phyloP scores from a whole-genome alignment of 306 rosid genomes.

The Cyclanthera cordifolia region DNA sequence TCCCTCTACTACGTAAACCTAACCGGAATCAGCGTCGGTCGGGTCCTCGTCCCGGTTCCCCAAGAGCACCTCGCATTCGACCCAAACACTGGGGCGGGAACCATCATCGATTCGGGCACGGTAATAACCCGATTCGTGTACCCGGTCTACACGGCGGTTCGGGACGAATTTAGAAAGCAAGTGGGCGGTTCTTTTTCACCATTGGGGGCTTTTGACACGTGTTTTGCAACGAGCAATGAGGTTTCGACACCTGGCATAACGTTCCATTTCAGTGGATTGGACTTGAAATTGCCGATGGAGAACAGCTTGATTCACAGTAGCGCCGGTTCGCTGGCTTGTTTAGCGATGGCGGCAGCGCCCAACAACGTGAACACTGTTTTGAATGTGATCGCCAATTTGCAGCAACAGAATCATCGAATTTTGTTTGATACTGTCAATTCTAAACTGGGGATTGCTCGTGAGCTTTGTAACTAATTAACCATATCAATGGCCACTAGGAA shows the following conservation, averaged over 20 bases:
- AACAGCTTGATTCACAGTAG: conserved; percentile 80
- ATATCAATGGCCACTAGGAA: neutral
- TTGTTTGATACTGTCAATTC: conserved; percentile 69
- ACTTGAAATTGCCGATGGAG: conserved; percentile 54
- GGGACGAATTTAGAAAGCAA: conserved; percentile 77
- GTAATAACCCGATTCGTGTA: conserved; percentile 59
- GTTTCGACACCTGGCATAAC: conserved; percentile 40
- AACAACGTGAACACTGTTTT: conserved; percentile 63
- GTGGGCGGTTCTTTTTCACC: conserved; percentile 49
- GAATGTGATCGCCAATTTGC: conserved; percentile 84
- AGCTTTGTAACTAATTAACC: conserved; percentile 65
- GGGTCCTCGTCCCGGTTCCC: conserved; percentile 29
- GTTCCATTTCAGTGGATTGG: conserved; percentile 45
- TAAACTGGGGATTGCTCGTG: conserved; percentile 74
- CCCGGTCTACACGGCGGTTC: conserved; percentile 49
- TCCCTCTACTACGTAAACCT: conserved; percentile 74
- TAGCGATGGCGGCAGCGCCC: conserved; percentile 88
- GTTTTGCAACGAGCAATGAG: conserved; percentile 42
- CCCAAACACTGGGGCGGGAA: conserved; percentile 63
- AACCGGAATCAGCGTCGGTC: conserved; percentile 61
- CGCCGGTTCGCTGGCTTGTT: conserved; percentile 65
- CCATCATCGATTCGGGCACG: conserved; percentile 80
- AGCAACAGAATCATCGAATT: conserved; percentile 82
- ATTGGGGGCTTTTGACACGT: conserved; percentile 80
- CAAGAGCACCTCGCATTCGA: conserved; percentile 36